phyloP scores from a whole-genome alignment of 2,329 filamentous ascomycete species.

The Calonectria montana region DNA sequence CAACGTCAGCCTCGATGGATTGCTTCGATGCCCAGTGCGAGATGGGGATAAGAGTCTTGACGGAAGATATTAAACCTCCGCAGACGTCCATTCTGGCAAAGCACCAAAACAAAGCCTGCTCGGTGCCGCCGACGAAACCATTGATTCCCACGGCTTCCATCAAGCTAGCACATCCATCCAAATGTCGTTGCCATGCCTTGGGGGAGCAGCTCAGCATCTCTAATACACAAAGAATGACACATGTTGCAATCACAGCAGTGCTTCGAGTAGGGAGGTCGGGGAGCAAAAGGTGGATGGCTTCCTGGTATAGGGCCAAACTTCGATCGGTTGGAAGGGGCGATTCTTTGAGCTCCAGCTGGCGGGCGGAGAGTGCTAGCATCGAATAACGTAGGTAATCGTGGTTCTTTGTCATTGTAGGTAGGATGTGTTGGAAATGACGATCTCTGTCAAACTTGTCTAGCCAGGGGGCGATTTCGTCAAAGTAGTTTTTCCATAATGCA shows the following conservation, averaged over 20 bases:
- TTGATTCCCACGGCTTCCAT: constrained; percentile 63
- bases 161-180: constrained; percentile 63
- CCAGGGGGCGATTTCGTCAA: constrained; percentile 56
- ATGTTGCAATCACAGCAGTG: constrained; percentile 63
- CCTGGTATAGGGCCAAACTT: constrained; percentile 61
- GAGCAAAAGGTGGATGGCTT: constrained; percentile 61
- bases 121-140: constrained; percentile 60
- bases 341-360: constrained; percentile 61
- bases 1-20: constrained; percentile 45
- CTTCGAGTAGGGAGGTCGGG: constrained; percentile 59
- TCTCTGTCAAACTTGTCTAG: constrained; percentile 65
- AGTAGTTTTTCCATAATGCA: constrained; percentile 54
- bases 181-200: constrained; percentile 62
- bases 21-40: constrained; percentile 56
- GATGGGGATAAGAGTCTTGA: constrained; percentile 61
- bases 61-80: constrained; percentile 63
- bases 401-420: constrained; percentile 58
- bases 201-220: constrained; percentile 64
- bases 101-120: constrained; percentile 66
- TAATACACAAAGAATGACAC: constrained; percentile 64
- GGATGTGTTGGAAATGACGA: constrained; percentile 58
- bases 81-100: constrained; percentile 67
- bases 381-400: constrained; percentile 59
- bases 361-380: constrained; percentile 62
- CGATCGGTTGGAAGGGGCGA: constrained; percentile 47